Percentiles rank a stretch among this genome's conserved stretches.
Evolutionary conservation across 2,329 filamentous ascomycete species (phyloP).

Genomic region (Cercospora janseana): DNA sequence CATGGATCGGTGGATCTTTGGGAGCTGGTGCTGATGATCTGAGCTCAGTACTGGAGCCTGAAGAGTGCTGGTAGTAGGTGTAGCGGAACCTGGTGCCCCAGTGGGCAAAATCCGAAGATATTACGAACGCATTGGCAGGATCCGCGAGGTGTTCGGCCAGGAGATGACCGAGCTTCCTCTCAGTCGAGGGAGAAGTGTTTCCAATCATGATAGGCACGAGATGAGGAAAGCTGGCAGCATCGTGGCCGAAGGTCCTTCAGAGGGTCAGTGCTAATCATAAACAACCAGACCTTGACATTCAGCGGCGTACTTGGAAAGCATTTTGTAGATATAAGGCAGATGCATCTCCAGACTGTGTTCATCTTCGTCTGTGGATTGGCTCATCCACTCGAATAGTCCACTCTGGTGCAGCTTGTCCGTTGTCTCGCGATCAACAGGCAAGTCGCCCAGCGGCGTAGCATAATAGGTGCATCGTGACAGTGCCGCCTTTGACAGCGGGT

Average conservation of each 20-base stretch:
- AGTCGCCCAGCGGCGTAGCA: conserved; percentile 69
- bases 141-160: conserved; percentile 76
- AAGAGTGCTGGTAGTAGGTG: conserved; percentile 66
- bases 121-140: conserved; percentile 73
- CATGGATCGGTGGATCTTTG: conserved; percentile 64
- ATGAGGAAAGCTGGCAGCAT: conserved; percentile 61
- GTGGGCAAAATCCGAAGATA: conserved; percentile 96
- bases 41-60: conserved; percentile 43
- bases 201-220: conserved; percentile 87
- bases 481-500: conserved; percentile 73
- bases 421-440: conserved; percentile 62
- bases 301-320: conserved; percentile 52
- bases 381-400: conserved; percentile 65
- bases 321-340: conserved; percentile 86
- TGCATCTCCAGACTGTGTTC: conserved; percentile 98
- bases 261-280: conserved; percentile 8
- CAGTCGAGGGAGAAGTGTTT: conserved; percentile 63
- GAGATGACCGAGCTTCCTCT: conserved; percentile 66
- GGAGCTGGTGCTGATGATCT: conserved; percentile 44
- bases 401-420: conserved; percentile 53
- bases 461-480: conserved; percentile 70
- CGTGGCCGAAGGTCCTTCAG: conserved; percentile 34
- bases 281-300: background rate
- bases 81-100: conserved; percentile 87
- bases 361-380: conserved; percentile 63